Base-by-base conservation (phyloP, 202 grass and related monocot species). In the Schoenoplectus triqueter region DNA sequence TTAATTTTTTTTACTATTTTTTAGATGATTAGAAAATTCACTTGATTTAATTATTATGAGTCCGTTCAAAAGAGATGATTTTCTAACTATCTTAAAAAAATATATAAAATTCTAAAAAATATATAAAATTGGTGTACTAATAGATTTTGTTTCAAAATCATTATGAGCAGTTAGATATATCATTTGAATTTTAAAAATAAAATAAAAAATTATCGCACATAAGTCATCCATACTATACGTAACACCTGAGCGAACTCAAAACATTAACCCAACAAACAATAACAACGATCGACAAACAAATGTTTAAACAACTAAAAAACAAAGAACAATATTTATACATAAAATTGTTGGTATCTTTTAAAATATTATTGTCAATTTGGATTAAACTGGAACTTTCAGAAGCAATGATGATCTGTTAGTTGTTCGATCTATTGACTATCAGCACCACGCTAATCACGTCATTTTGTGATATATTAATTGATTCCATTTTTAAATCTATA, bases 361-460 rank as follows among this genome's bases (percentile, higher is more conserved):
- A 62, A 75, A 31, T 31, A 31, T 31, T 74, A 51, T 22, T 55
- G 49, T 21, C 72, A 75, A 75, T 19, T 75, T 54, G 72, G 40
- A 69, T 45, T 69, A 45, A 68, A 69, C 21, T 13, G 2, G 6
- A 39, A 66, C 21, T 66, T 66, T 22, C 31, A 10, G 21, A 66
- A 22, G 10, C 5, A 6, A 47, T 47, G 45, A 47, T 47, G 45
- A 64, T 40, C 3, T 19, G 7, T 31, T 31, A 63, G 60, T 69
- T 69, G 66, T 69, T 69, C 31, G 31, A 31, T 31, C 31, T 0
- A 46, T n/a, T 69, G 39, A 45, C 40, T 69, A 69, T 69, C 40
- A 69, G 41, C 13, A 69, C 66, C 10, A 13, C 5, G 14, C 1
- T 69, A 69, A 69, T 15, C 9, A 67, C 10, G 5, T 41, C 31